Conservation (phyloP, 78 protist genomes). For the Anaeramoeba ignava region DNA sequence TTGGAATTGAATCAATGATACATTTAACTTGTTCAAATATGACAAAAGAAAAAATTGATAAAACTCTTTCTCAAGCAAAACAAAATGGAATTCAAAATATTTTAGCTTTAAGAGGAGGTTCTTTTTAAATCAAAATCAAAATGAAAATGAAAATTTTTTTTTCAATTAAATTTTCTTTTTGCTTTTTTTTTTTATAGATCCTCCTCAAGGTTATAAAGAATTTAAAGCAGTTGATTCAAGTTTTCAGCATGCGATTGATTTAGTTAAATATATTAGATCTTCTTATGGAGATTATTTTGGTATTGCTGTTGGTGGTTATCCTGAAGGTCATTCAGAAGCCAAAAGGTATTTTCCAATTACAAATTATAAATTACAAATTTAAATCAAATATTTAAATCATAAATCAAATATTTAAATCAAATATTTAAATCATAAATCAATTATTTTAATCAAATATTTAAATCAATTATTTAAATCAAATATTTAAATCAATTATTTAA, state of each 20-base stretch:
- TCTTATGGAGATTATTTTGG: constrained; percentile 74
- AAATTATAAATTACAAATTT: no score
- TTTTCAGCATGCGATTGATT: constrained; percentile 66
- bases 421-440: no score
- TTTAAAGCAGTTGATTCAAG: constrained; percentile 60
- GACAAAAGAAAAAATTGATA: constrained; percentile 31
- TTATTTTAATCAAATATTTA: no score
- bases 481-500: no score
- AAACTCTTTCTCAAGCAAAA: constrained; percentile 38
- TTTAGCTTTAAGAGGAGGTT: constrained; percentile 74
- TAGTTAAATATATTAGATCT: constrained; percentile 61
- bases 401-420: no score
- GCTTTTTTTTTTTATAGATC: constrained; percentile 32
- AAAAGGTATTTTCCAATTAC: no score
- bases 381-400: no score
- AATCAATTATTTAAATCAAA: no score
- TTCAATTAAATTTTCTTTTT: not conserved
- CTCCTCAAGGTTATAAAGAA: constrained; percentile 58
- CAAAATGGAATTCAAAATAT: constrained; percentile 68
- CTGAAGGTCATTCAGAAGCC: constrained; percentile 71
- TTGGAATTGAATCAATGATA: constrained; percentile 59
- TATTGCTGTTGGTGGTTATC: constrained; percentile 78
- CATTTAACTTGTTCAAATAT: constrained; percentile 78
- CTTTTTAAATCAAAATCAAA: not conserved
- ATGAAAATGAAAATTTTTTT: not conserved